Conservation (phyloP, 2,329 filamentous ascomycete genomes). For the Aureobasidium mangrovei region DNA sequence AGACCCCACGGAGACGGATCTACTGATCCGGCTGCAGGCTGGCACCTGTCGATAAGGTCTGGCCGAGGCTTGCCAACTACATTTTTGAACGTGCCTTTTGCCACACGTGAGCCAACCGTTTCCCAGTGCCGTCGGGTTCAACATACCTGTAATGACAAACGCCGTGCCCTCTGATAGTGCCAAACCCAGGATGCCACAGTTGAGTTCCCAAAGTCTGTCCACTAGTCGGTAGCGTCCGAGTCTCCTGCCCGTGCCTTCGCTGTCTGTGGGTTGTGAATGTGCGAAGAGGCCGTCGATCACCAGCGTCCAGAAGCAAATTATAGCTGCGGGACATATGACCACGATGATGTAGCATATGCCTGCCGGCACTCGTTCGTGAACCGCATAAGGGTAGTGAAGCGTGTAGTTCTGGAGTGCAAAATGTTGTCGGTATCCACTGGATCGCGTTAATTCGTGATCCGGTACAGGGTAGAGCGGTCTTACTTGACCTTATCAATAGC, state of each 20-base stretch:
- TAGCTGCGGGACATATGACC: slow-evolving; percentile 39
- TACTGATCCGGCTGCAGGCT: slow-evolving; percentile 28
- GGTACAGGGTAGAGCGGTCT: background rate
- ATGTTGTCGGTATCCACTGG: slow-evolving; percentile 44
- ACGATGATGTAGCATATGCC: slow-evolving; percentile 41
- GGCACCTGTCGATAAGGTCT: slow-evolving; percentile 50
- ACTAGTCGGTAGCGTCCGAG: slow-evolving; percentile 43
- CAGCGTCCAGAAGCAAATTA: slow-evolving; percentile 49
- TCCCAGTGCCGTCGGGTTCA: background rate
- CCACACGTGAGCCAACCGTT: background rate
- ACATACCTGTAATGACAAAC: slow-evolving; percentile 45
- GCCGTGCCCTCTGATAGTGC: slow-evolving; percentile 45
- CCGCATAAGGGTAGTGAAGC: slow-evolving; percentile 50
- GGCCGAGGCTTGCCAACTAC: slow-evolving; percentile 51
- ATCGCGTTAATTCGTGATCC: background rate
- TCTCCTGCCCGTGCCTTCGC: slow-evolving; percentile 29
- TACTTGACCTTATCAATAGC: slow-evolving; percentile 45
- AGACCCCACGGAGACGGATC: slow-evolving; percentile 35
- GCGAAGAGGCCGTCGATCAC: slow-evolving; percentile 52
- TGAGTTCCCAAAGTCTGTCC: slow-evolving; percentile 53
- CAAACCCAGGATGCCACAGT: slow-evolving; percentile 51
- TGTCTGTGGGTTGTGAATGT: slow-evolving; percentile 29
- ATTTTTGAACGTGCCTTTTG: slow-evolving; percentile 44
- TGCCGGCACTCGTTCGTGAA: slow-evolving; percentile 47
- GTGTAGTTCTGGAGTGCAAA: slow-evolving; percentile 50